Evolutionary conservation across 2,329 filamentous ascomycete genomes (phyloP).

Genomic region (Gremmenia infestans): DNA sequence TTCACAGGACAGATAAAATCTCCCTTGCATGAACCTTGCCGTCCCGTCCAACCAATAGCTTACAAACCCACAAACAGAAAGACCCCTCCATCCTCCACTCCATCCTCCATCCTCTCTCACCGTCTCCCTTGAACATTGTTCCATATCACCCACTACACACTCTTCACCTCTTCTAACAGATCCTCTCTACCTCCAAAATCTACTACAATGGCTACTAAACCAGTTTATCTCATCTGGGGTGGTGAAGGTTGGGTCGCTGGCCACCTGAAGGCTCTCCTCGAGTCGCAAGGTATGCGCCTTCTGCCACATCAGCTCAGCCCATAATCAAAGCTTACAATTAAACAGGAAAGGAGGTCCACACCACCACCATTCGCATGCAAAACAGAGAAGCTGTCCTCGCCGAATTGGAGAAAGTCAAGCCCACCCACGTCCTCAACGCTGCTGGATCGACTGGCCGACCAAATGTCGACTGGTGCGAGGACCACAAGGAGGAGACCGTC

Average conservation of each 20-base stretch:
- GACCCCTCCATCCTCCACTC: not conserved
- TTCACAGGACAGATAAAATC: not conserved
- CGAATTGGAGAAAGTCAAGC: conserved; percentile 53
- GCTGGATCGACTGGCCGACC: conserved; percentile 62
- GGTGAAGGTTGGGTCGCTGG: conserved; percentile 58
- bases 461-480: conserved; percentile 69
- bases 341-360: conserved; percentile 50
- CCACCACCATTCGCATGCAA: conserved; percentile 62
- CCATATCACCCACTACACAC: not conserved
- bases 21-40: conserved; percentile 1
- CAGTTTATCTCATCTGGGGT: conserved; percentile 60
- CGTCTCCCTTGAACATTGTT: not conserved
- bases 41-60: not conserved
- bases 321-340: conserved; percentile 7
- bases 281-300: conserved; percentile 39
- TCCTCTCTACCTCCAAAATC: not conserved
- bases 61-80: conserved; percentile 5
- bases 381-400: conserved; percentile 51
- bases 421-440: conserved; percentile 62
- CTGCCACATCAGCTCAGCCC: not conserved
- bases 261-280: conserved; percentile 54
- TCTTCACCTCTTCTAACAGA: not conserved
- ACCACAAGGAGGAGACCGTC: conserved; percentile 62
- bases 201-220: conserved; percentile 22
- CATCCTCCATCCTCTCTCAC: conserved; percentile 4